phyloP scores from a whole-genome alignment of 2,329 filamentous ascomycete species.

The Fusarium albosuccineum region DNA sequence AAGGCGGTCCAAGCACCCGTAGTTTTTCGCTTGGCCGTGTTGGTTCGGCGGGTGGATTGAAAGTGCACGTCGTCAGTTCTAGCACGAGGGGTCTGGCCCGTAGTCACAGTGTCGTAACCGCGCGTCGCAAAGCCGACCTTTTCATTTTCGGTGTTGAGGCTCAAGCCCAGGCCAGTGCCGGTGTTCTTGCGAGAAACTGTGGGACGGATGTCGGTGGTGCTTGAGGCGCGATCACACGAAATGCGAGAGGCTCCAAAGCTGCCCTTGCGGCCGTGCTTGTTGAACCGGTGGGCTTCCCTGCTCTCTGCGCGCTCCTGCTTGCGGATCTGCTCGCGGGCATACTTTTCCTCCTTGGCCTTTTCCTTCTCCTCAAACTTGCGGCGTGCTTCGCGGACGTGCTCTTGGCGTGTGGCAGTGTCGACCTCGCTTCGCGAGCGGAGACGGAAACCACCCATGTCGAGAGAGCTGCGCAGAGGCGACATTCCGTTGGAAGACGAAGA shows the following conservation, averaged over 20 bases:
- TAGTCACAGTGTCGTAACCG: conserved; percentile 60
- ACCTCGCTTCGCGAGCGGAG: conserved; percentile 72
- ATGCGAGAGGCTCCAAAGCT: conserved; percentile 51
- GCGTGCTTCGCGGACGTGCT: conserved; percentile 71
- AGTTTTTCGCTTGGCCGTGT: conserved; percentile 70
- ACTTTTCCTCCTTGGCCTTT: conserved; percentile 72
- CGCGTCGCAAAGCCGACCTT: conserved; percentile 60
- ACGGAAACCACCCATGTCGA: conserved; percentile 70
- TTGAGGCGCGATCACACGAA: conserved; percentile 51
- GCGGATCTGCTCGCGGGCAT: conserved; percentile 69
- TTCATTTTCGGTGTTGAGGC: conserved; percentile 49
- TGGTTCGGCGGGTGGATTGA: conserved; percentile 57
- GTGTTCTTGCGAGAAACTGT: conserved; percentile 48
- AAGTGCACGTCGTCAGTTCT: conserved; percentile 60
- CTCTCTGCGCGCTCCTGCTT: conserved; percentile 70
- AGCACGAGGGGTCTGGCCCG: conserved; percentile 44
- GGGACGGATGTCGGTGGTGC: conserved; percentile 48
- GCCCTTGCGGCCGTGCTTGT: conserved; percentile 60
- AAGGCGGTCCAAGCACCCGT: conserved; percentile 73
- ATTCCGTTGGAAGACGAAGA: conserved; percentile 53
- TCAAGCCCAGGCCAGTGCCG: conserved; percentile 33
- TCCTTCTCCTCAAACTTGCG: conserved; percentile 74
- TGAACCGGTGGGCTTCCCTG: conserved; percentile 66
- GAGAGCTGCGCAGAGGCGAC: conserved; percentile 69
- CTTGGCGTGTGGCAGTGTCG: conserved; percentile 65